Evolutionary conservation across 345 rosid genomes (phyloP).

Genomic region (Hypericum perforatum): DNA sequence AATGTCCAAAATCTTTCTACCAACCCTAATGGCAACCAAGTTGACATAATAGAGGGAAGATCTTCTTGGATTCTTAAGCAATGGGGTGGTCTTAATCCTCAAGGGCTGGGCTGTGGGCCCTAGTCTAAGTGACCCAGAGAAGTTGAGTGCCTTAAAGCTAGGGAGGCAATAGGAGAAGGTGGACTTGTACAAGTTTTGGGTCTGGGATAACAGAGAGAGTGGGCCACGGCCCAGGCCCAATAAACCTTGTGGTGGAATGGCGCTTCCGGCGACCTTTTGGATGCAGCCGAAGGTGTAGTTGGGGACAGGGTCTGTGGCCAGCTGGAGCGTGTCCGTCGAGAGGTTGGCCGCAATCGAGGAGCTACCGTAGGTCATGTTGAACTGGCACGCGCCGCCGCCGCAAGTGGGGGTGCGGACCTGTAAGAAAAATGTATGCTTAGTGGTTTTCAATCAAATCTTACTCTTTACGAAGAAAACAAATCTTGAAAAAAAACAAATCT

Average conservation of each 20-base stretch:
- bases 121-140: conserved; percentile 78
- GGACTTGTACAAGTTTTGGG: conserved; percentile 55
- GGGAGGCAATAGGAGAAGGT: conserved; percentile 95
- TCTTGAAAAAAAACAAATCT: too few species aligned
- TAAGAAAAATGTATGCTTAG: too few species aligned
- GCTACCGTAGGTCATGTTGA: conserved; percentile 79
- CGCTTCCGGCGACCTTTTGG: conserved; percentile 49
- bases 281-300: conserved; percentile 80
- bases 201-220: conserved; percentile 62
- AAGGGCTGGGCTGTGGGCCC: conserved; percentile 73
- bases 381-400: conserved; percentile 45
- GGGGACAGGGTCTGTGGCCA: conserved; percentile 52
- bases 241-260: conserved; percentile 76
- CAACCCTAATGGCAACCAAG: conserved; percentile 64
- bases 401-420: conserved; percentile 71
- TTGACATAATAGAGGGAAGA: conserved; percentile 82
- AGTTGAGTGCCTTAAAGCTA: conserved; percentile 52
- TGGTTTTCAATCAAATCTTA: too few species aligned
- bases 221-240: conserved; percentile 88
- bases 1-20: conserved; percentile 56
- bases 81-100: conserved; percentile 65
- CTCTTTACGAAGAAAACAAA: too few species aligned
- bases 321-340: conserved; percentile 50
- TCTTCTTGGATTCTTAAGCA: conserved; percentile 71
- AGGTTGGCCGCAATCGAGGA: conserved; percentile 58